Evolutionary conservation across 345 rosid genomes (phyloP).

Genomic region (Pistacia atlantica): DNA sequence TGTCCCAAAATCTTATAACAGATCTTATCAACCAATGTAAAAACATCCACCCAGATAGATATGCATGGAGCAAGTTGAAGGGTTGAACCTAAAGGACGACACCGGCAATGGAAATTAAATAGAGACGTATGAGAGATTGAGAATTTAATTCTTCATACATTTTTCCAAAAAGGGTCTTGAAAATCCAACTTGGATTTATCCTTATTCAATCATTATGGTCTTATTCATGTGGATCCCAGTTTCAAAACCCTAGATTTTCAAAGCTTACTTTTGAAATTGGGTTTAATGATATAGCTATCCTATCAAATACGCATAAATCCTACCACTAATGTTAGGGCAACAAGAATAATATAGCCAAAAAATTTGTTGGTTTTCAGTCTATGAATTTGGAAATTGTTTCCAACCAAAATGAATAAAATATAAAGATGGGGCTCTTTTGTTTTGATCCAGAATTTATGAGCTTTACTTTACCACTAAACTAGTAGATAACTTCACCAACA

Average conservation of each 20-base stretch:
- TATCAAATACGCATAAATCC: neutral
- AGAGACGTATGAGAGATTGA: constrained; percentile 19
- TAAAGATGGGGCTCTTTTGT: neutral
- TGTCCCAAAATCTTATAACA: no score
- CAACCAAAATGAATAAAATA: neutral
- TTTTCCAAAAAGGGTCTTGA: constrained; percentile 3
- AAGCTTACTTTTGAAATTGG: neutral
- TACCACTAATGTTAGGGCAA: neutral
- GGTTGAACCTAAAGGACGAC: constrained; percentile 16
- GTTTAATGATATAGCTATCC: no score
- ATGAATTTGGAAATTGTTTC: neutral
- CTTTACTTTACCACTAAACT: neutral
- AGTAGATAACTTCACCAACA: neutral
- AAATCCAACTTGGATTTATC: neutral
- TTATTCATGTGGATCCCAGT: constrained; percentile 17
- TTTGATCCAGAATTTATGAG: neutral
- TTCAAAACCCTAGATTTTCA: constrained; percentile 14
- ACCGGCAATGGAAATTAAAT: neutral
- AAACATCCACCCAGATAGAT: constrained; percentile 13
- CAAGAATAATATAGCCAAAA: neutral
- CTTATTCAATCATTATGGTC: constrained; percentile 20
- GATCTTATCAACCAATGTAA: no score
- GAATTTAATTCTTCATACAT: constrained; percentile 21
- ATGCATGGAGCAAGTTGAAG: constrained; percentile 36
- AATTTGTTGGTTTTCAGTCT: neutral